These are phyloP conservation scores for Claviceps maximensis DNA, from an alignment of 2,329 filamentous ascomycete species.

Conservation along the genomic window DNA sequence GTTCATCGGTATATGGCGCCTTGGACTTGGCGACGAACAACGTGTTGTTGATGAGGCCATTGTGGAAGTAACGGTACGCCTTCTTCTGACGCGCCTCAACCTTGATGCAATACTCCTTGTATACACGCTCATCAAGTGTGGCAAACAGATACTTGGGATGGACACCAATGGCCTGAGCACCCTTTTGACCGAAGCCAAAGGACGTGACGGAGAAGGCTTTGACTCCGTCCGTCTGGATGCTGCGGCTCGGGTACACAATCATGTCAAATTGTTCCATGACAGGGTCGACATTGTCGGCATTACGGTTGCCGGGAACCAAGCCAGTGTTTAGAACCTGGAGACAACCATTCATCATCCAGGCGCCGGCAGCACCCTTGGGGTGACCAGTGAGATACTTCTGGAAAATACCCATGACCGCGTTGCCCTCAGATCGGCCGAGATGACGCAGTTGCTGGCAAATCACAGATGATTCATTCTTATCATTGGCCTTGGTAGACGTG, in stretches of 20 bases:
- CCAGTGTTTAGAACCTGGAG: conserved; percentile 90
- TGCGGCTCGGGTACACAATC: conserved; percentile 90
- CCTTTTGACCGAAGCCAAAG: conserved; percentile 98
- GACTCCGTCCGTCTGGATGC: conserved; percentile 92
- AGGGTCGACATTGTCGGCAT: conserved; percentile 93
- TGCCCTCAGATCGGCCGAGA: conserved; percentile 90
- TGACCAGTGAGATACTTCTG: conserved; percentile 98
- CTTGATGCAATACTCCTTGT: conserved; percentile 71
- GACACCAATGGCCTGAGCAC: conserved; percentile 90
- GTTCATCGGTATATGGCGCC: conserved; percentile 77
- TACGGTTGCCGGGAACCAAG: conserved; percentile 91
- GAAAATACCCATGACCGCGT: conserved; percentile 92
- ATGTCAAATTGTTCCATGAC: conserved; percentile 96
- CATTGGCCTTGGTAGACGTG: conserved; percentile 95
- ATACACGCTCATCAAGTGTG: conserved; percentile 77
- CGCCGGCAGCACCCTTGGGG: conserved; percentile 96
- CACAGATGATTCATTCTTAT: conserved; percentile 98
- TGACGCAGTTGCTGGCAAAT: conserved; percentile 94
- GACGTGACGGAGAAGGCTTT: conserved; percentile 99
- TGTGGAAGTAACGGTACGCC: conserved; percentile 97
- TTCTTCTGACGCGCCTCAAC: conserved; percentile 94
- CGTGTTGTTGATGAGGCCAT: conserved; percentile 93
- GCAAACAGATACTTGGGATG: conserved; percentile 94
- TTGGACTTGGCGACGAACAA: conserved; percentile 93
- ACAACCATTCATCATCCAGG: conserved; percentile 99